Percentiles rank a stretch among this genome's conserved stretches.
phyloP scores from a whole-genome alignment of 805 yeast genomes.

The Starmerella asiatica region DNA sequence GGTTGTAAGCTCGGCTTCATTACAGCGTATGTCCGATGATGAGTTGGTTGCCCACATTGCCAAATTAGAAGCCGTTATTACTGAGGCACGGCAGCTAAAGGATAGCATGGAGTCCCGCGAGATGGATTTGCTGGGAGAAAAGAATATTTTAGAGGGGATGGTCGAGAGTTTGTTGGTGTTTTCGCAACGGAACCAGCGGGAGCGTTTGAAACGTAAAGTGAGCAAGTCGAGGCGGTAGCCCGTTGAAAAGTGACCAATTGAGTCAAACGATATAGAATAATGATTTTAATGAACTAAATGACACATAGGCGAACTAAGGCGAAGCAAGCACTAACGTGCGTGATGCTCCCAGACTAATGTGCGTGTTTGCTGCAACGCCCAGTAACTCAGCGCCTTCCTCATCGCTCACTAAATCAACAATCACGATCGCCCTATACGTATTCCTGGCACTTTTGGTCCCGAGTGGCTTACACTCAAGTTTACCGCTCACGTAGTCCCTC shows the following conservation, averaged over 20 bases:
- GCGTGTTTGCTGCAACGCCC: no score
- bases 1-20: slow-evolving; percentile 27
- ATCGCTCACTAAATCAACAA: background rate
- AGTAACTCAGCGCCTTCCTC: no score
- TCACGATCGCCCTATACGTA: background rate
- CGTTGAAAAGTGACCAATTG: no score
- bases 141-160: slow-evolving; percentile 67
- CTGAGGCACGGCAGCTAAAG: slow-evolving; percentile 30
- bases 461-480: no score
- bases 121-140: slow-evolving; percentile 43
- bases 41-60: slow-evolving; percentile 31
- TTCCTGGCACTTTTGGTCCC: no score
- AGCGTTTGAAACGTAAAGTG: slow-evolving; percentile 9
- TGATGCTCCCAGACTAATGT: no score
- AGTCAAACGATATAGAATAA: no score
- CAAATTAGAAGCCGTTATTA: slow-evolving; percentile 27
- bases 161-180: slow-evolving; percentile 85
- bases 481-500: no score
- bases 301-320: no score
- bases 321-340: no score
- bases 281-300: no score
- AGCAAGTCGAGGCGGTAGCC: slow-evolving; percentile 1
- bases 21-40: slow-evolving; percentile 26
- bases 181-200: slow-evolving; percentile 40
- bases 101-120: slow-evolving; percentile 42